Base-by-base conservation (phyloP, 2,329 filamentous ascomycete species). In the Teratosphaeria pseudoeucalypti region DNA sequence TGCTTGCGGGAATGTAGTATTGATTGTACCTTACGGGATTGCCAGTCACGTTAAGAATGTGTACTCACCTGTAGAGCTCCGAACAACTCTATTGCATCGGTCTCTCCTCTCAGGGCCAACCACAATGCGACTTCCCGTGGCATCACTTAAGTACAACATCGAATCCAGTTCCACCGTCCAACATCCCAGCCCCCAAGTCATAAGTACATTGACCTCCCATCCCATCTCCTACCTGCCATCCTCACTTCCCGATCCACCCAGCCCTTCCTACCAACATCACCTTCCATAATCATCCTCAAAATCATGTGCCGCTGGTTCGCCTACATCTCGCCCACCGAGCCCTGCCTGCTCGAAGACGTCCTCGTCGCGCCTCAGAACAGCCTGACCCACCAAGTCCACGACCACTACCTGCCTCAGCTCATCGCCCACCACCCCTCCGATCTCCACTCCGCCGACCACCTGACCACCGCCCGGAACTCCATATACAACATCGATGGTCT, bases 401-500 rank as follows among this genome's bases (percentile, higher is more conserved):
- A 81, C 55, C 81, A 82, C 66, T 82, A 82, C 64, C 75, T 83
- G 1, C 81, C 80, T 0, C 71, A 76, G n/a, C 73, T 81, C 1
- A 72, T 82, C 43, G 76, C 79, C 3, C 79, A 81, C 60, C 73
- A 78, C 53, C 73, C 77, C 2, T 66, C 74, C 39, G 68, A 76
- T 52, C 69, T 72, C 12, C 71, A 74, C 0, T 68, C 75, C 52
- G 74, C 76, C 58, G 72, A 78, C 63, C 70, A 78, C 55, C 69
- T 76, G 58, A 71, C 81, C 64, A 74, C 74, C 26, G 73, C 77
- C 60, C 78, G 80, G 29, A 83, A 83, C 67, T 75, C 76, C 1
- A 70, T 82, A 32, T 74, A 80, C 68, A 82, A 82, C 66, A 78
- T 82, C 67, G 81, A 83, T 65, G 81, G 81, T 37, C 71, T 81